Evolutionary conservation across 441 rosid genomes (phyloP).

Genomic region (Erodium trifolium): DNA sequence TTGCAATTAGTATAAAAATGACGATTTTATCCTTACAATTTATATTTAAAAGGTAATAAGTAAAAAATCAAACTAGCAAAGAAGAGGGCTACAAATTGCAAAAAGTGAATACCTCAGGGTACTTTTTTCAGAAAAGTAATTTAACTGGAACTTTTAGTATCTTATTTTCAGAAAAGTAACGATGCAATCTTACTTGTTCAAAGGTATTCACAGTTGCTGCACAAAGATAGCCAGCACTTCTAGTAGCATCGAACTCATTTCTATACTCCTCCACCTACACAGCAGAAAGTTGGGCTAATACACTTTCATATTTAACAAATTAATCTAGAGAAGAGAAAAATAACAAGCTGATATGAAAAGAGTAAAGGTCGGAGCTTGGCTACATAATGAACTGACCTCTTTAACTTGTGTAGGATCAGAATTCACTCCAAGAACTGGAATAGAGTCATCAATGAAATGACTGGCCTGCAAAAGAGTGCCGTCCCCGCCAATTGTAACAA

Average conservation of each 20-base stretch:
- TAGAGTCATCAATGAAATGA: conserved; percentile 68
- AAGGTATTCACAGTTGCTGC: conserved; percentile 73
- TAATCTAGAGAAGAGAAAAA: background rate
- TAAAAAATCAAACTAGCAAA: no score
- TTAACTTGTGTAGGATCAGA: conserved; percentile 77
- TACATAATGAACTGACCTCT: conserved; percentile 42
- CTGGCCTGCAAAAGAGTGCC: conserved; percentile 94
- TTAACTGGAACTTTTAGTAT: background rate
- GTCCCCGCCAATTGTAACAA: conserved; percentile 85
- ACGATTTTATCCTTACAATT: no score
- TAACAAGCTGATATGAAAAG: background rate
- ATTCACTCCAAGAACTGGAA: conserved; percentile 77
- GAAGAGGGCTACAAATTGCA: no score
- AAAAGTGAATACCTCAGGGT: no score
- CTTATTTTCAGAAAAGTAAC: background rate
- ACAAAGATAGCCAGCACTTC: conserved; percentile 85
- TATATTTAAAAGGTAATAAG: no score
- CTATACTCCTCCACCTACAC: conserved; percentile 54
- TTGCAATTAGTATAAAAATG: no score
- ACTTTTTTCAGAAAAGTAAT: background rate
- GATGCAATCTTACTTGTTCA: conserved; percentile 47
- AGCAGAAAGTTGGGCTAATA: background rate
- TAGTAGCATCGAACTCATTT: conserved; percentile 72
- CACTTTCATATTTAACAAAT: background rate
- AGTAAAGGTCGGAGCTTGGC: background rate